These are phyloP conservation scores for Xerophyta viscosa DNA, from an alignment of 106 monocot genomes.

Conservation along the genomic window DNA sequence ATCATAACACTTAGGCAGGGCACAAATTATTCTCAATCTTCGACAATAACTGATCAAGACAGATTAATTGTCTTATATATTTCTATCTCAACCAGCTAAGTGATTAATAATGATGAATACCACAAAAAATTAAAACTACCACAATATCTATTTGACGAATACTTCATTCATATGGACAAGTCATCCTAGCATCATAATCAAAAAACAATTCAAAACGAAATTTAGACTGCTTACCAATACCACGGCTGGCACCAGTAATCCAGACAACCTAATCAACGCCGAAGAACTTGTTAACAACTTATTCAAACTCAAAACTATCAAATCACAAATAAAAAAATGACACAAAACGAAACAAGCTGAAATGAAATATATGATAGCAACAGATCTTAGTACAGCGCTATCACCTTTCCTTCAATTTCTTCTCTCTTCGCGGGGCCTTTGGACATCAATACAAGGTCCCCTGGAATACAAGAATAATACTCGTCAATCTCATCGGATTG, in stretches of 20 bases:
- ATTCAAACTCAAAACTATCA: neutral
- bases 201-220: neutral
- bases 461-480: conserved; percentile 10
- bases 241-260: conserved; percentile 96
- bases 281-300: neutral
- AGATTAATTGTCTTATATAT: too few relatives aligned
- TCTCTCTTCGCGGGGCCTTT: conserved; percentile 49
- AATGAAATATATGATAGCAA: neutral
- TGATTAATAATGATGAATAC: too few relatives aligned
- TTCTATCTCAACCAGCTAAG: too few relatives aligned
- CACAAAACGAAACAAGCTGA: neutral
- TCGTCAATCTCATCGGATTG: neutral
- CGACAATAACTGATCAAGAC: too few relatives aligned
- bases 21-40: too few relatives aligned
- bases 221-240: conserved; percentile 50
- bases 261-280: conserved; percentile 50
- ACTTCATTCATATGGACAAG: too few relatives aligned
- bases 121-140: too few relatives aligned
- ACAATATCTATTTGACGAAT: too few relatives aligned
- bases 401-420: conserved; percentile 58
- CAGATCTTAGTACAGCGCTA: too few relatives aligned
- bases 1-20: too few relatives aligned
- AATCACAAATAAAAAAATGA: neutral
- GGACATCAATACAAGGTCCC: conserved; percentile 56
- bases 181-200: neutral